phyloP scores from a whole-genome alignment of 805 yeast genomes.

The Ogataea naganishii region DNA sequence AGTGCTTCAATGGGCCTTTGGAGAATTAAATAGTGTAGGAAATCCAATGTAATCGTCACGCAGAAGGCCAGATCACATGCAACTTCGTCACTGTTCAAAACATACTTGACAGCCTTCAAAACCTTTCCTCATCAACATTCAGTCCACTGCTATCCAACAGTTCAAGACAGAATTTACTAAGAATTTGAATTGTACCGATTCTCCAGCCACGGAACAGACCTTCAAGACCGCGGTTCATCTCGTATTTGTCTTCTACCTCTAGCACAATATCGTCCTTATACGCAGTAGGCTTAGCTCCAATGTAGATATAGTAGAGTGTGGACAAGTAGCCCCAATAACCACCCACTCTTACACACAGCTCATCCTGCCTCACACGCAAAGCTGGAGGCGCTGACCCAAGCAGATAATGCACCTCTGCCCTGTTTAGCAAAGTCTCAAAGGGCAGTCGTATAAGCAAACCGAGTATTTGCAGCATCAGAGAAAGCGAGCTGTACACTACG shows the following conservation, averaged over 20 bases:
- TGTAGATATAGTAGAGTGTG: conserved; percentile 40
- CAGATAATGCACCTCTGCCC: conserved; percentile 72
- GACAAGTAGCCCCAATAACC: conserved; percentile 47
- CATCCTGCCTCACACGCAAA: conserved; percentile 35
- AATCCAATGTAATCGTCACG: no score
- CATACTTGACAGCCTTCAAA: conserved; percentile 15
- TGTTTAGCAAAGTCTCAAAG: conserved; percentile 73
- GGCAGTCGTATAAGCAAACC: conserved; percentile 78
- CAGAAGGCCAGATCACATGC: background rate
- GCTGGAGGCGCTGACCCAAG: conserved; percentile 31
- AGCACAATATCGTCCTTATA: conserved; percentile 15
- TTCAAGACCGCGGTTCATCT: conserved; percentile 36
- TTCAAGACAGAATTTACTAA: conserved; percentile 77
- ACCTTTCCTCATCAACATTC: conserved; percentile 32
- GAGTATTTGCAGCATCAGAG: conserved; percentile 50
- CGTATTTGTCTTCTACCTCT: conserved; percentile 24
- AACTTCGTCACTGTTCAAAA: background rate
- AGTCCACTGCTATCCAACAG: conserved; percentile 42
- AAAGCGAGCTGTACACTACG: conserved; percentile 45
- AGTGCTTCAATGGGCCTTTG: no score
- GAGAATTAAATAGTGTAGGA: no score
- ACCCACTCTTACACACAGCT: conserved; percentile 51
- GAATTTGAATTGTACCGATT: conserved; percentile 67
- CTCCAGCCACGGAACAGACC: conserved; percentile 86
- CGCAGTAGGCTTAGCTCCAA: conserved; percentile 24